Base-by-base conservation (phyloP, 2,329 filamentous ascomycete species). In the Fusarium pseudograminearum region DNA sequence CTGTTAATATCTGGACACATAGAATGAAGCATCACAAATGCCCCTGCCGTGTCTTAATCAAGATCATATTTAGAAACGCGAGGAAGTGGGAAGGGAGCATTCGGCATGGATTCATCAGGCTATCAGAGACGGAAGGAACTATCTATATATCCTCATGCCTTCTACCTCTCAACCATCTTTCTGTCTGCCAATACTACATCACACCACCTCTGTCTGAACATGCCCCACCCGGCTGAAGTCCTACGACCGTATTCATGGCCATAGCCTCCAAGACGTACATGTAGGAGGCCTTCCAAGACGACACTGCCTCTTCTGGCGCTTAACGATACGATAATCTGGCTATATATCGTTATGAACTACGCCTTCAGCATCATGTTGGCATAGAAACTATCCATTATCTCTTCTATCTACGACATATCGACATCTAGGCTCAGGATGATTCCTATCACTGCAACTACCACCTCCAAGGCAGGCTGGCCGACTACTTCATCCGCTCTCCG, bases 301-400 rank as follows among this genome's bases (percentile, higher is more conserved):
- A 54, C 60, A 55, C 48, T 50, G 53, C 61, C 60, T 45, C 33
- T 28, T 28, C 34, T 24, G 56, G 63, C 63, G 72, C 70, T 57
- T 71, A 55, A 34, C 9, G 26, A 41, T 24, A 42, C n/a, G 11
- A 4, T 24, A 16, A 7, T 5, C 20, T 28, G 30, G 44, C 57
- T 74, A 74, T 70, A 74, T 74, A 72, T 50, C 41, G 24, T n/a
- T 33, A 18, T 31, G 12, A 8, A 26, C 30, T 22, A 36, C 20
- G 14, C 40, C 26, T 20, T 41, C 20, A 31, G 16, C 16, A 34
- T 24, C 12, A n/a, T 60, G 61, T 67, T 69, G 67, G 70, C 64
- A 52, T 57, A 72, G 56, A 64, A 65, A 70, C 69, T 38, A 59
- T 41, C 48, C n/a, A 34, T 28, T 40, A 22, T 44, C 40, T 46